Percentiles rank a stretch among this genome's conserved stretches.
Conservation (phyloP, 208 protist genomes). For the Trypanosoma mega region DNA sequence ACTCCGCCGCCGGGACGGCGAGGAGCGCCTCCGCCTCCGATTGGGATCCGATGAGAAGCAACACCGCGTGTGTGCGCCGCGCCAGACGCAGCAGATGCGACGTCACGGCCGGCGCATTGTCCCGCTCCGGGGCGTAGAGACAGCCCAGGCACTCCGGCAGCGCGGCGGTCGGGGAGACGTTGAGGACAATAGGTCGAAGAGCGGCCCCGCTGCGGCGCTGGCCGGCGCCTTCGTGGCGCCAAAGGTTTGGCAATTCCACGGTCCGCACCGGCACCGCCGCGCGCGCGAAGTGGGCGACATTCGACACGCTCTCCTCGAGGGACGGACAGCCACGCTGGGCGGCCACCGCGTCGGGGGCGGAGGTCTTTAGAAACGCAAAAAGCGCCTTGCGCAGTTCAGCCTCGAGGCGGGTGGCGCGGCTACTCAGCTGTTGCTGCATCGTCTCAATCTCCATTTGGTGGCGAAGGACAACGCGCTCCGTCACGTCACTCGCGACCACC, state of each 20-base stretch:
- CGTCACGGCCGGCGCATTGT: constrained; percentile 31
- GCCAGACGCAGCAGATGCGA: constrained; percentile 71
- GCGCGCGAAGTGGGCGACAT: constrained; percentile 14
- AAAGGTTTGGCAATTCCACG: constrained; percentile 46
- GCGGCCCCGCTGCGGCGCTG: constrained; percentile 24
- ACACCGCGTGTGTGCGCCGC: constrained; percentile 49
- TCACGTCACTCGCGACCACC: constrained; percentile 66
- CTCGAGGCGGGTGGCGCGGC: constrained; percentile 34
- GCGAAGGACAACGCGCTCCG: constrained; percentile 51
- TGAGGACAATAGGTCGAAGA: constrained; percentile 59
- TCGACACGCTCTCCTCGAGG: constrained; percentile 2
- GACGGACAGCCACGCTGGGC: constrained; percentile 7
- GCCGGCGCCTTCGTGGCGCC: constrained; percentile 12
- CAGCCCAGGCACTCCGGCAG: constrained; percentile 43
- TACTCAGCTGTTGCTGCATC: constrained; percentile 29
- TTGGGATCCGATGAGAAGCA: constrained; percentile 67
- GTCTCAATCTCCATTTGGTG: constrained; percentile 61
- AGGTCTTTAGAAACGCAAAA: constrained; percentile 46
- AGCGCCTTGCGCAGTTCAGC: constrained; percentile 38
- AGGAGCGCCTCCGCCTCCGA: constrained; percentile 41
- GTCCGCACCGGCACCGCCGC: constrained; percentile 48
- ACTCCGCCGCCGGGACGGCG: constrained; percentile 36
- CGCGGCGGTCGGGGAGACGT: constrained; percentile 51
- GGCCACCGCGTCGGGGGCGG: constrained; percentile 55
- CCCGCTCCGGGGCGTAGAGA: constrained; percentile 10